A percentile compares a stretch with the other conserved stretches of the same genome.
Evolutionary conservation across 495 filamentous ascomycete species (phyloP).

Genomic region (Antarctomyces pellizariae): DNA sequence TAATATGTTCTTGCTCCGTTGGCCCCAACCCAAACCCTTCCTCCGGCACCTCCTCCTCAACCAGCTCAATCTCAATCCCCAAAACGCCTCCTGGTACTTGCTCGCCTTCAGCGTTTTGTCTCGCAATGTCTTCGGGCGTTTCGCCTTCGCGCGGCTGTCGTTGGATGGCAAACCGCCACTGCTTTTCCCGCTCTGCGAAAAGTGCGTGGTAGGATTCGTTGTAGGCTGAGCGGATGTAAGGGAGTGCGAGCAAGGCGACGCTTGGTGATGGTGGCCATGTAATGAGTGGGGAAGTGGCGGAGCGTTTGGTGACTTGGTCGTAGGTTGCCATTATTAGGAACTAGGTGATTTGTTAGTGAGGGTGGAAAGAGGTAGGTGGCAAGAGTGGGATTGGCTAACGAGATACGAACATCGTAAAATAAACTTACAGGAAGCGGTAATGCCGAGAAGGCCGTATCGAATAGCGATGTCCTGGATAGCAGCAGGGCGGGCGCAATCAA

Average conservation of each 20-base stretch:
- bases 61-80: constrained; percentile 21
- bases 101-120: constrained; percentile 21
- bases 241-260: constrained; percentile 36
- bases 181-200: constrained; percentile 30
- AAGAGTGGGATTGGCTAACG: too few relatives aligned
- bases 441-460: constrained; percentile 33
- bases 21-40: neutral
- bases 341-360: constrained; percentile 4
- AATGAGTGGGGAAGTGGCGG: constrained; percentile 19
- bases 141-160: constrained; percentile 20
- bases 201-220: constrained; percentile 30
- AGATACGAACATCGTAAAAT: too few relatives aligned
- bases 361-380: constrained; percentile 26
- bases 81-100: constrained; percentile 16
- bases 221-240: constrained; percentile 39
- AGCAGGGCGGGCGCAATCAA: constrained; percentile 37
- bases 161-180: constrained; percentile 42
- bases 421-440: constrained; percentile 24
- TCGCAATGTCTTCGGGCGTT: constrained; percentile 18
- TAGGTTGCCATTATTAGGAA: constrained; percentile 3
- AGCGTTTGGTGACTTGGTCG: constrained; percentile 10
- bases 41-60: constrained; percentile 10
- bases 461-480: constrained; percentile 31
- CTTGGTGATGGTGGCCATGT: constrained; percentile 43
- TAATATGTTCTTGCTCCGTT: constrained; percentile 13